Evolutionary conservation across 352 stramenopile species (phyloP).

Genomic region (Pythium apleroticum): DNA sequence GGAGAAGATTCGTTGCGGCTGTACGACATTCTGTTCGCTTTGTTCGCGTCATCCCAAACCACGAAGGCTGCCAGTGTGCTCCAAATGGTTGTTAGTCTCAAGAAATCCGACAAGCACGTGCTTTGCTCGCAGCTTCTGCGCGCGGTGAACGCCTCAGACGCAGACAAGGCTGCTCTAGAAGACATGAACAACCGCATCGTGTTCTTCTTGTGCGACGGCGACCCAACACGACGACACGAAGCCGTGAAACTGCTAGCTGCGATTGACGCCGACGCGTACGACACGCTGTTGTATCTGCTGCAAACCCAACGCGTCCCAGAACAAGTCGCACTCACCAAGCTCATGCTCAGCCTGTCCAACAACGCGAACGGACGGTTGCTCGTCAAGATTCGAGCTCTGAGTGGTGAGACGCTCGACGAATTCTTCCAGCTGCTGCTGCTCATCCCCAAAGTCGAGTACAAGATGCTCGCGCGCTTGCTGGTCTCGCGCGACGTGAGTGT

Average conservation of each 20-base stretch:
- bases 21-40: constrained; percentile 44
- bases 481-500: constrained; percentile 45
- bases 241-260: constrained; percentile 44
- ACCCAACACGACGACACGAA: constrained; percentile 41
- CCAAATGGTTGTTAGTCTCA: constrained; percentile 38
- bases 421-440: constrained; percentile 70
- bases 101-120: constrained; percentile 38
- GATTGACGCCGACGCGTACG: constrained; percentile 36
- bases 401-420: constrained; percentile 46
- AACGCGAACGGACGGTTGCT: constrained; percentile 51
- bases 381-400: constrained; percentile 37
- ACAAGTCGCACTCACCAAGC: constrained; percentile 54
- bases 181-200: constrained; percentile 36
- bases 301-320: constrained; percentile 54
- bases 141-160: not conserved
- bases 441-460: constrained; percentile 62
- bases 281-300: constrained; percentile 45
- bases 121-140: constrained; percentile 31
- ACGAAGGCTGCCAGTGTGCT: constrained; percentile 31
- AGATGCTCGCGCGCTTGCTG: constrained; percentile 50
- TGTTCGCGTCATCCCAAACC: constrained; percentile 7
- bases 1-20: constrained; percentile 32
- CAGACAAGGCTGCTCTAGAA: not conserved
- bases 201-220: constrained; percentile 45
- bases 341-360: constrained; percentile 56